phyloP scores from a whole-genome alignment of 768 basidiomycete species.

The Lyophyllum semitale region DNA sequence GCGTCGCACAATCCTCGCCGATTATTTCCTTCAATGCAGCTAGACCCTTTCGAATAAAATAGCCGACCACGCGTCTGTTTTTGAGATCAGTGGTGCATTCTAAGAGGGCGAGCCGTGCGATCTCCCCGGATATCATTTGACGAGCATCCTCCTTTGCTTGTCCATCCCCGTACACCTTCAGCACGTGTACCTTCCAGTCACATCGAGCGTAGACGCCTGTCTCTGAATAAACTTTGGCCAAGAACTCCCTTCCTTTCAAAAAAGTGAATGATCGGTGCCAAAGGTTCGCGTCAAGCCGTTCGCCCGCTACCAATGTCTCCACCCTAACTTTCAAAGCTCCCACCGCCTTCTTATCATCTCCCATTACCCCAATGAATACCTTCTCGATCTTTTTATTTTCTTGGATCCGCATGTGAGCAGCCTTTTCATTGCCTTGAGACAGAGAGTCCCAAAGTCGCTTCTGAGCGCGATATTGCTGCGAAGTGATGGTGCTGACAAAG shows the following conservation, averaged over 20 bases:
- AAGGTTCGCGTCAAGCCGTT: slow-evolving; percentile 40
- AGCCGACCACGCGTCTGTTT: slow-evolving; percentile 42
- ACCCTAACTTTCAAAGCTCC: slow-evolving; percentile 63
- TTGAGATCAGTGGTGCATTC: slow-evolving; percentile 43
- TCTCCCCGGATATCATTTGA: slow-evolving; percentile 45
- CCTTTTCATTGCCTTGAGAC: too few species aligned
- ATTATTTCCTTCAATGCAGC: slow-evolving; percentile 50
- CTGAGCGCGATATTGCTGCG: slow-evolving; percentile 53
- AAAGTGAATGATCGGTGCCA: slow-evolving; percentile 51
- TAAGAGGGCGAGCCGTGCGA: slow-evolving; percentile 45
- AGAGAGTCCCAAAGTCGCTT: slow-evolving; percentile 50
- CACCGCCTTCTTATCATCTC: slow-evolving; percentile 52
- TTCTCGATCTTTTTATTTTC: slow-evolving; percentile 35
- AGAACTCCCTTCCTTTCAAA: slow-evolving; percentile 31
- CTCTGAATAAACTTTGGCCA: slow-evolving; percentile 31
- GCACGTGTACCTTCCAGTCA: slow-evolving; percentile 44
- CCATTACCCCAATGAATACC: slow-evolving; percentile 45
- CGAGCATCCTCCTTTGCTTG: slow-evolving; percentile 42
- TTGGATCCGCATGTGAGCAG: slow-evolving; percentile 28
- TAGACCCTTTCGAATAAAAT: slow-evolving; percentile 53
- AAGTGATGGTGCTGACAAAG: slow-evolving; percentile 50
- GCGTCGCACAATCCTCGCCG: slow-evolving; percentile 53
- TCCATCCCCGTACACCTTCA: slow-evolving; percentile 49
- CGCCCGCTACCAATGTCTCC: slow-evolving; percentile 54
- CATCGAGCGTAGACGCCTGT: slow-evolving; percentile 44